phyloP scores from a whole-genome alignment of 1,139 yeast species.

The Nakaseomyces glabratus region DNA sequence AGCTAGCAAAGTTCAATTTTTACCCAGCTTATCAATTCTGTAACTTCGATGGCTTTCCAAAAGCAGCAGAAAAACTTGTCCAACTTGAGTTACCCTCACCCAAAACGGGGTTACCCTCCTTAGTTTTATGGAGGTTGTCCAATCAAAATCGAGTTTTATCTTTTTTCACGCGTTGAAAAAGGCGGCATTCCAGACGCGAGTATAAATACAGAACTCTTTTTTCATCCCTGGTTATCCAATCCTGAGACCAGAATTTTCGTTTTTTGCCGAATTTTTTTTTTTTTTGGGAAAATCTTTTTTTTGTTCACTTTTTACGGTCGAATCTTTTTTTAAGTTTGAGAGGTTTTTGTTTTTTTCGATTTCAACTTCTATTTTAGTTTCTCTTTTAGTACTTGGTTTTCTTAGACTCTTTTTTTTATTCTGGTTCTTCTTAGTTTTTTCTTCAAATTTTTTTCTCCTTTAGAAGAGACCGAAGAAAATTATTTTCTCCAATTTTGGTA shows the following conservation, averaged over 20 bases:
- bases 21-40: no score
- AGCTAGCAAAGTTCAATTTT: no score
- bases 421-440: conserved; percentile 1
- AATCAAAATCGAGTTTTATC: conserved; percentile 9
- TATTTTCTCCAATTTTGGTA: conserved; percentile 6
- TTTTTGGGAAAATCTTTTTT: background rate
- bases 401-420: conserved; percentile 1
- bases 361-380: no score
- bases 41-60: no score
- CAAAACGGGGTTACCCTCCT: conserved; percentile 3
- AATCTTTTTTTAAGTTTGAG: no score
- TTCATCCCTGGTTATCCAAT: conserved; percentile 6
- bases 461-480: conserved; percentile 1
- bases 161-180: conserved; percentile 1
- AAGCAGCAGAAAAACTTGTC: no score
- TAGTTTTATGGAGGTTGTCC: conserved; percentile 3
- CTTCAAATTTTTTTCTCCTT: background rate
- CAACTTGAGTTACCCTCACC: conserved; percentile 1
- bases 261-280: conserved; percentile 1
- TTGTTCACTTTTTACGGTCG: background rate
- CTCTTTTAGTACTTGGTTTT: no score
- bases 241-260: conserved; percentile 5
- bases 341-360: no score
- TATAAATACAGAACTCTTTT: conserved; percentile 8
- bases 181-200: conserved; percentile 7